A percentile compares a stretch with the other conserved stretches of the same genome.
Conservation (phyloP, 2,329 filamentous ascomycete species). For the Xylaria sp. region DNA sequence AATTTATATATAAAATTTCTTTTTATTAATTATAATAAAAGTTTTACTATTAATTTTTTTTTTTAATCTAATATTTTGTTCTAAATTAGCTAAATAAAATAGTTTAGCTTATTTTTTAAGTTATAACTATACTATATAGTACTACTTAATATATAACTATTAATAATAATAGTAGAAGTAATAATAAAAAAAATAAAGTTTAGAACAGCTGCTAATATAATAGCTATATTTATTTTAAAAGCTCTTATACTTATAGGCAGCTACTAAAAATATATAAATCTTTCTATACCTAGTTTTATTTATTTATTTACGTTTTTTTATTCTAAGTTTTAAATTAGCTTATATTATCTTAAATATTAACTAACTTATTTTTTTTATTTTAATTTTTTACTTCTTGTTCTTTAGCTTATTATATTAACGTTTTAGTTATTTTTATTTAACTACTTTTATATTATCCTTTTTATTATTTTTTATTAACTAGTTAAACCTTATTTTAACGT, state of each 20-base stretch:
- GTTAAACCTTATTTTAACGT: background rate
- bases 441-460: background rate
- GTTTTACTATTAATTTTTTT: background rate
- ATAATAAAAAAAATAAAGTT: background rate
- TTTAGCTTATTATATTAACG: background rate
- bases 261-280: background rate
- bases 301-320: background rate
- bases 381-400: background rate
- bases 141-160: background rate
- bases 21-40: background rate
- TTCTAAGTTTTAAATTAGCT: background rate
- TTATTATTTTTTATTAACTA: background rate
- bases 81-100: background rate
- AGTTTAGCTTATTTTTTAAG: background rate
- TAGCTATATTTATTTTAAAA: background rate
- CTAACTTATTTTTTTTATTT: background rate
- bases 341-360: background rate
- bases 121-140: constrained; percentile 2
- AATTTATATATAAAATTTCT: background rate
- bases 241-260: background rate
- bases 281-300: background rate
- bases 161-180: background rate
- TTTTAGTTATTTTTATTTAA: background rate
- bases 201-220: background rate
- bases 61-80: background rate